Evolutionary conservation across 208 protist genomes (phyloP).

Genomic region (Leishmania mexicana): DNA sequence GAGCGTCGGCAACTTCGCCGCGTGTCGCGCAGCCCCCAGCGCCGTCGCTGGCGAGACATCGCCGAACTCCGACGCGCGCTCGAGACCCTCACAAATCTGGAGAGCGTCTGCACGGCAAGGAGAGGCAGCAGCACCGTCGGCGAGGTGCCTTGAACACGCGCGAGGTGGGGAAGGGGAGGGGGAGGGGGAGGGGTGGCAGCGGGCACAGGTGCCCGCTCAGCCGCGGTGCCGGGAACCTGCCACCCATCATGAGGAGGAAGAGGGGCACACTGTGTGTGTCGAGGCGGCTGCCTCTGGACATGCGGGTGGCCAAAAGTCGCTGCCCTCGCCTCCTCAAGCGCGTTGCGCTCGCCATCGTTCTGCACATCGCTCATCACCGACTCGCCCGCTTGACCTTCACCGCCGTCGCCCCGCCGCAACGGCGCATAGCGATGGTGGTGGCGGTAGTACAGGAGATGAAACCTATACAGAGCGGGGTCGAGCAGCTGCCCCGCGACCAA

Average conservation of each 20-base stretch:
- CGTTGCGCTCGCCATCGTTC: constrained; percentile 5
- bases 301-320: not conserved
- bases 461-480: constrained; percentile 19
- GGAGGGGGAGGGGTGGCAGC: not conserved
- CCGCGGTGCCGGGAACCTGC: not conserved
- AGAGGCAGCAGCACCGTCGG: constrained; percentile 10
- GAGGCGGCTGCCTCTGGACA: not conserved
- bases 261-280: not conserved
- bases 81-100: constrained; percentile 8
- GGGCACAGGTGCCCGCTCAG: not conserved
- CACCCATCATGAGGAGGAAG: not conserved
- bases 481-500: constrained; percentile 15
- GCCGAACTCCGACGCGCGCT: constrained; percentile 4
- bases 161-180: not conserved
- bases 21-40: constrained; percentile 2
- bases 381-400: not conserved
- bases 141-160: not conserved
- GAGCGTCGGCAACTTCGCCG: not conserved
- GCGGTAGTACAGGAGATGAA: constrained; percentile 22
- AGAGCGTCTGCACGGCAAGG: constrained; percentile 12
- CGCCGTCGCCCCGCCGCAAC: not conserved
- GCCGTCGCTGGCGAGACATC: constrained; percentile 4
- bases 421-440: not conserved
- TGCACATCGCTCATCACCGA: not conserved
- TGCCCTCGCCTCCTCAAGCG: constrained; percentile 5